A percentile compares a stretch with the other conserved stretches of the same genome.
These are phyloP conservation scores for Perkinsus marinus DNA, from an alignment of 169 alveolate species.

Conservation along the genomic window DNA sequence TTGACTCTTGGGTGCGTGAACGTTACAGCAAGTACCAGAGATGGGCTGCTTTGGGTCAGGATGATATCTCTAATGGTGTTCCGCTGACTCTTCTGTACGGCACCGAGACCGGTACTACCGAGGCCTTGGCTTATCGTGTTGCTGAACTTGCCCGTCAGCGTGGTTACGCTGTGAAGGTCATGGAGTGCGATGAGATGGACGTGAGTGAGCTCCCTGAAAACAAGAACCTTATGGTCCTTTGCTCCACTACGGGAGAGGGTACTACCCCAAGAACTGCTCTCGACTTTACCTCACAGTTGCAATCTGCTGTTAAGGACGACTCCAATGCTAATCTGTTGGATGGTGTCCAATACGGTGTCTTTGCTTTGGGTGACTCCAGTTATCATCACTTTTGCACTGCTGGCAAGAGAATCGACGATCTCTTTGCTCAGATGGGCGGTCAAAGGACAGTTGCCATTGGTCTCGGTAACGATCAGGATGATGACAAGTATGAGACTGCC, in stretches of 20 bases:
- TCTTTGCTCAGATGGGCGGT: conserved; percentile 33
- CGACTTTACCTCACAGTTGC: not conserved
- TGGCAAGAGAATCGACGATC: conserved; percentile 32
- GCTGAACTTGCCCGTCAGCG: not conserved
- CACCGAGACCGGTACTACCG: conserved; percentile 7
- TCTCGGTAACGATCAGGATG: conserved; percentile 36
- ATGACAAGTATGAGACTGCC: conserved; percentile 35
- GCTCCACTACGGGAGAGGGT: conserved; percentile 4
- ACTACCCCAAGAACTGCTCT: not conserved
- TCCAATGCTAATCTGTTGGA: not conserved
- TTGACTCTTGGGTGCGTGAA: conserved; percentile 6
- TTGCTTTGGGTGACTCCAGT: conserved; percentile 41
- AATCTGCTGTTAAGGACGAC: not conserved
- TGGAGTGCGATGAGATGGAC: not conserved
- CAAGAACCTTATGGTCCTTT: not conserved
- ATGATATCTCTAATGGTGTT: not conserved
- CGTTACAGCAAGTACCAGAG: conserved; percentile 2
- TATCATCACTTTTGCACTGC: conserved; percentile 39
- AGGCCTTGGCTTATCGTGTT: not conserved
- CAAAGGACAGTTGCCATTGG: conserved; percentile 24
- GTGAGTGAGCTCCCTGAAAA: not conserved
- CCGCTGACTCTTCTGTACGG: not conserved
- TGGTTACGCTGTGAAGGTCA: not conserved
- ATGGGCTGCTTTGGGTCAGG: not conserved
- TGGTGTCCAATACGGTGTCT: conserved; percentile 3